phyloP scores from a whole-genome alignment of 2,329 filamentous ascomycete genomes.

The Stagonosporopsis chrysanthemi region DNA sequence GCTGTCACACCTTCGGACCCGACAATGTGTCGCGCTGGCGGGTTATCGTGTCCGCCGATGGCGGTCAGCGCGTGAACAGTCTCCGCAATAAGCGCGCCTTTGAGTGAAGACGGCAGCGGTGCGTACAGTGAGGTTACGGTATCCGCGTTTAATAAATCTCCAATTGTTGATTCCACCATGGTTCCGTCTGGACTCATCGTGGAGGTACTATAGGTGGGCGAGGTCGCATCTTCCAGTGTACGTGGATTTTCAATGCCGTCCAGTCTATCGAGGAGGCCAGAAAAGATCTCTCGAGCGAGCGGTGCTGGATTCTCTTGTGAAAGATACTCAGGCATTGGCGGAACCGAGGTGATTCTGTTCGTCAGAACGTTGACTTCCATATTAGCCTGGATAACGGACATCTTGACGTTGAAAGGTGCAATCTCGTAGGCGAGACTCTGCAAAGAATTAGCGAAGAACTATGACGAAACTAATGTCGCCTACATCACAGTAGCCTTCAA shows the following conservation, averaged over 20 bases:
- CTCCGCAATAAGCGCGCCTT: conserved; percentile 80
- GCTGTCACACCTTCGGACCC: conserved; percentile 85
- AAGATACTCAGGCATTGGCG: conserved; percentile 74
- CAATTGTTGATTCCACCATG: conserved; percentile 48
- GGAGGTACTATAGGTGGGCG: conserved; percentile 38
- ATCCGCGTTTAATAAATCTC: conserved; percentile 56
- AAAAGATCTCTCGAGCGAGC: conserved; percentile 81
- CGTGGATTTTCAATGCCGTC: conserved; percentile 61
- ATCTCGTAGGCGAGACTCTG: conserved; percentile 90
- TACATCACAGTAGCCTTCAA: conserved; percentile 94
- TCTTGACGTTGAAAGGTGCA: conserved; percentile 91
- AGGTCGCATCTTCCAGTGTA: conserved; percentile 42
- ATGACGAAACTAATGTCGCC: neutral
- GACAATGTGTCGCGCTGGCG: conserved; percentile 91
- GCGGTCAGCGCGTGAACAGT: conserved; percentile 90
- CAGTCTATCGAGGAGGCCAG: conserved; percentile 78
- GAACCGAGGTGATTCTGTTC: conserved; percentile 84
- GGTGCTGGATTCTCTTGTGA: conserved; percentile 77
- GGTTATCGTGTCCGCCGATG: conserved; percentile 95
- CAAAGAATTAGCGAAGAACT: neutral
- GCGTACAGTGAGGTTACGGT: conserved; percentile 75
- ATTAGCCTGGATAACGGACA: conserved; percentile 94
- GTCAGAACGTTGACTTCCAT: conserved; percentile 90
- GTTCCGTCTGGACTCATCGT: conserved; percentile 38
- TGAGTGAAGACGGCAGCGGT: conserved; percentile 68